A percentile compares a stretch with the other conserved stretches of the same genome.
phyloP scores from a whole-genome alignment of 371 early-diverging fungal species.

The Parasitella parasitica region DNA sequence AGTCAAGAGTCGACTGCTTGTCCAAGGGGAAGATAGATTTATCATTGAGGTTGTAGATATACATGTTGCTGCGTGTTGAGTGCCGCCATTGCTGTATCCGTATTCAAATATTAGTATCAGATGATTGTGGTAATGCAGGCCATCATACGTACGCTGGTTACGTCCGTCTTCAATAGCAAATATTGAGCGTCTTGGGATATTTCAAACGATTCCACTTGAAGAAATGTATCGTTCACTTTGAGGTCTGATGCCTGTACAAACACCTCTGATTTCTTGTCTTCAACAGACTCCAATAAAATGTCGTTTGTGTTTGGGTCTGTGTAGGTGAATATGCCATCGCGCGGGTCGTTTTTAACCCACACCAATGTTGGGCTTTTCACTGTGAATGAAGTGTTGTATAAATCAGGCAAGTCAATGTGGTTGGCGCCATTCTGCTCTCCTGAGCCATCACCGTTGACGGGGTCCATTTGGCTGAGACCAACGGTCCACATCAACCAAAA shows the following conservation, averaged over 20 bases:
- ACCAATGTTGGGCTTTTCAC: slow-evolving; percentile 40
- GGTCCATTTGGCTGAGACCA: slow-evolving; percentile 28
- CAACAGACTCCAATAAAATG: slow-evolving; percentile 45
- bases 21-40: slow-evolving; percentile 63
- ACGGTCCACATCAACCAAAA: slow-evolving; percentile 38
- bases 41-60: slow-evolving; percentile 65
- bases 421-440: background rate
- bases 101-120: background rate
- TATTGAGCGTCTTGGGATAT: slow-evolving; percentile 81
- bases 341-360: slow-evolving; percentile 55
- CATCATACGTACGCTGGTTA: slow-evolving; percentile 41
- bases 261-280: slow-evolving; percentile 23
- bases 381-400: slow-evolving; percentile 52
- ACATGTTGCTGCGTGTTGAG: slow-evolving; percentile 78
- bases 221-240: slow-evolving; percentile 14
- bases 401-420: slow-evolving; percentile 51
- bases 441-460: slow-evolving; percentile 2
- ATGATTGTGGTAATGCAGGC: background rate
- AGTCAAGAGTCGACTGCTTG: slow-evolving; percentile 30
- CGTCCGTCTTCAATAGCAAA: slow-evolving; percentile 69
- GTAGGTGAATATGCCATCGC: slow-evolving; percentile 54
- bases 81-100: slow-evolving; percentile 91
- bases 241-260: slow-evolving; percentile 33
- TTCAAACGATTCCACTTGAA: slow-evolving; percentile 43
- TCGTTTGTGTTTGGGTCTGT: slow-evolving; percentile 38